Percentiles rank a stretch among this genome's conserved stretches.
Conservation (phyloP, 1,139 yeast genomes). For the Hanseniaspora uvarum region DNA sequence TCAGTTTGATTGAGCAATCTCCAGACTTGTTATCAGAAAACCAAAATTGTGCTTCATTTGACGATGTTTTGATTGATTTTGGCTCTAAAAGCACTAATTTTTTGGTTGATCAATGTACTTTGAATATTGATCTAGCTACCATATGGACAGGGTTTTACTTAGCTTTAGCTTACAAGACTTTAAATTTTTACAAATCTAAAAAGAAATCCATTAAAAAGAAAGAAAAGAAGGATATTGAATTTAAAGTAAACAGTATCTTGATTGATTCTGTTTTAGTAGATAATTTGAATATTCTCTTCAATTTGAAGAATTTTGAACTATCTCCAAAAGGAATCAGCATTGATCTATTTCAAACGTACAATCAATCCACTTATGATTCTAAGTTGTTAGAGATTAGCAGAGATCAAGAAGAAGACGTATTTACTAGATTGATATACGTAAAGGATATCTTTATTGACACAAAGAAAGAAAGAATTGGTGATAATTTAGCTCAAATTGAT, state of each 20-base stretch:
- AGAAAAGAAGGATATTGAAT: conserved; percentile 4
- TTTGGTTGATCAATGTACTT: conserved; percentile 17
- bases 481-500: background rate
- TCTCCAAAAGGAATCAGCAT: conserved; percentile 16
- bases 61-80: background rate
- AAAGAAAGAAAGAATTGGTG: conserved; percentile 20
- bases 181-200: background rate
- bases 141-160: conserved; percentile 27
- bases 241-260: conserved; percentile 21
- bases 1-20: conserved; percentile 22
- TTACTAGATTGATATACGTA: conserved; percentile 17
- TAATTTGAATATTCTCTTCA: conserved; percentile 23
- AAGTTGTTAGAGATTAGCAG: conserved; percentile 21
- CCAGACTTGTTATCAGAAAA: conserved; percentile 16
- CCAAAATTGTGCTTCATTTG: conserved; percentile 1
- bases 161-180: conserved; percentile 17
- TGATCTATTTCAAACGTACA: conserved; percentile 22
- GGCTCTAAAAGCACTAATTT: background rate
- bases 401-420: conserved; percentile 21
- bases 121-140: conserved; percentile 25
- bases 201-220: background rate
- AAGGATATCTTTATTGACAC: conserved; percentile 17
- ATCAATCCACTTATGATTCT: conserved; percentile 26
- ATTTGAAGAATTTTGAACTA: conserved; percentile 19
- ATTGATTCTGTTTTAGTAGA: conserved; percentile 26